Evolutionary conservation across 352 stramenopile species (phyloP), one percentile per base, ranked within the genome.

Genomic region (Globisporangium cylindrosporum): DNA sequence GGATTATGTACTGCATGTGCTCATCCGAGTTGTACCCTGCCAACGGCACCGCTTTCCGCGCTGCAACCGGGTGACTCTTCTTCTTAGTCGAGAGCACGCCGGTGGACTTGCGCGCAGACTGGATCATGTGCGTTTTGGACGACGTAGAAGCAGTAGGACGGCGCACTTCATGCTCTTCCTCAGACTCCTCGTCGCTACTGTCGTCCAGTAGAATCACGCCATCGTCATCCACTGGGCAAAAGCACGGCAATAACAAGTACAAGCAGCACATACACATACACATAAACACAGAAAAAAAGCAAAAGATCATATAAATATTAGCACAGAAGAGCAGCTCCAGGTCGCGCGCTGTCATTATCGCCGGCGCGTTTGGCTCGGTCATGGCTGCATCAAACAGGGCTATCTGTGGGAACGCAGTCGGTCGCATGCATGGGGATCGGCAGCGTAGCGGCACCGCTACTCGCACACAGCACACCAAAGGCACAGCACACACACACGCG

Each of bases 121-220:
- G 59, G 10, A 36, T 20, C n/a, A 43, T 62, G 27, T n/a, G 56
- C 15, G 27, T 22, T 7, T 59, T 20, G 20, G 2, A 25, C 12
- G 41, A 59, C n/a, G 48, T 18, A 4, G 53, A 25, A 60, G 53
- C 7, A 24, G 55, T 8, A 60, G 25, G 22, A 6, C 27, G 18
- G 4, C 51, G 14, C 60, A 27, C 46, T 15, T 54, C 43, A 18
- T 51, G 43, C 15, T 61, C 66, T 10, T 67, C 53, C 10, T 65
- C 59, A 9, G 36, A 51, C 24, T 62, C 46, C 14, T 38, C 29
- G 10, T 48, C 34, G 53, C 66, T 71, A 43, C 61, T 69, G 55
- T 32, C 54, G 57, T 73, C 67, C 20, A 73, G 49, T 18, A 66
- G 29, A 53, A 73, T 73, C 27, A 69, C 62, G 22, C 67, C 67